phyloP scores from a whole-genome alignment of 805 yeast genomes.

The Scheffersomyces spartinae region DNA sequence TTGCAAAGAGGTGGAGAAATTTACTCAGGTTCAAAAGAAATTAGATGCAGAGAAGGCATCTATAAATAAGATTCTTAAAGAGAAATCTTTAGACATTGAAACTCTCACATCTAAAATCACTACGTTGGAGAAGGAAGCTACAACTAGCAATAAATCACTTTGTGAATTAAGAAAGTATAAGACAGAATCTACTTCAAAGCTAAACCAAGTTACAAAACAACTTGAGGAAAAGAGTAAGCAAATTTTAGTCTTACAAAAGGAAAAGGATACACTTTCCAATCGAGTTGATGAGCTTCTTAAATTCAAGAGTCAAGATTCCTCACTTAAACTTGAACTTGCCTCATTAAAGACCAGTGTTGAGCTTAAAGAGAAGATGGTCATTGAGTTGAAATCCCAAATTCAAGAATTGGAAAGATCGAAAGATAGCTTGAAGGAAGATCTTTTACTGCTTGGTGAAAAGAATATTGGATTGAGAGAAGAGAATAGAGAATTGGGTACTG shows the following conservation, averaged over 20 bases:
- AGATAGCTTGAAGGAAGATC: constrained; percentile 23
- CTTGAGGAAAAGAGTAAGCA: no score
- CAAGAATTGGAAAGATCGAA: constrained; percentile 27
- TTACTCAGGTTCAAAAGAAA: neutral
- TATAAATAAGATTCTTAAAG: no score
- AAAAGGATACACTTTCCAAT: constrained; percentile 26
- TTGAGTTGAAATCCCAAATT: constrained; percentile 23
- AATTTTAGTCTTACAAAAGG: constrained; percentile 13
- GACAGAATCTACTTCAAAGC: no score
- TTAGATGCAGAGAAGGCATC: neutral
- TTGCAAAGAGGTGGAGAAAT: no score
- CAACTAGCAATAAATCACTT: no score
- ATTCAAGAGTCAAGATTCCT: constrained; percentile 26
- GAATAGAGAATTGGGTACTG: constrained; percentile 22
- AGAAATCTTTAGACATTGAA: no score
- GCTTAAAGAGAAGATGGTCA: constrained; percentile 32
- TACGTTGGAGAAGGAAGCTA: no score
- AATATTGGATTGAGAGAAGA: constrained; percentile 26
- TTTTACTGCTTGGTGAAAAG: constrained; percentile 28
- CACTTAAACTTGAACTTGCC: constrained; percentile 37
- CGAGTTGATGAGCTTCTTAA: constrained; percentile 17
- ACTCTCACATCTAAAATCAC: no score
- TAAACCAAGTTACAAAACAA: no score
- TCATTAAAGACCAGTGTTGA: constrained; percentile 32
- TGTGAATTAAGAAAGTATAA: no score